A percentile compares a stretch with the other conserved stretches of the same genome.
phyloP scores from a whole-genome alignment of 148 eudicot genomes.

The Spergularia bocconei region DNA sequence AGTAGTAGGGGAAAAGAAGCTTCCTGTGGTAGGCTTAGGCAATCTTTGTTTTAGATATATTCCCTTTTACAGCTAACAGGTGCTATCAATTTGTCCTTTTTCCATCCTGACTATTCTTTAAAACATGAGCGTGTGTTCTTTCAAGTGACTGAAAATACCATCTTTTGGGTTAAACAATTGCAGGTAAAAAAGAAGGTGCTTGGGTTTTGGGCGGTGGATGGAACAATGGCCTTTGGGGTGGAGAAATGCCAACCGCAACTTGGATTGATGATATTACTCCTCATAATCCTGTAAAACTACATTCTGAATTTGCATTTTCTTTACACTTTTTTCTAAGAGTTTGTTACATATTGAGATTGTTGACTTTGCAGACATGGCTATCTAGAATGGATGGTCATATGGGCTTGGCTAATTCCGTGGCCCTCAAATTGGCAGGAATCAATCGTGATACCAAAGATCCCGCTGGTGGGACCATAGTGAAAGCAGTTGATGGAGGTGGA shows the following conservation, averaged over 20 bases:
- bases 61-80: not conserved
- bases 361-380: slow-evolving; percentile 67
- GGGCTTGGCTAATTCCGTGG: slow-evolving; percentile 90
- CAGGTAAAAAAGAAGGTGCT: slow-evolving; percentile 67
- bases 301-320: slow-evolving; percentile 1
- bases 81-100: too few species aligned
- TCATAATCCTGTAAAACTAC: slow-evolving; percentile 67
- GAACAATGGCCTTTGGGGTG: slow-evolving; percentile 96
- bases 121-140: not conserved
- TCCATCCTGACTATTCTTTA: not conserved
- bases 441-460: slow-evolving; percentile 61
- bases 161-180: slow-evolving; percentile 17
- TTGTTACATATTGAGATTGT: slow-evolving; percentile 5
- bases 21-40: not conserved
- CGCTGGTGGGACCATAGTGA: slow-evolving; percentile 63
- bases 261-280: slow-evolving; percentile 94
- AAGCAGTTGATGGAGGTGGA: slow-evolving; percentile 58
- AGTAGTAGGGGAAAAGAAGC: not conserved
- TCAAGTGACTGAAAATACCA: not conserved
- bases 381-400: slow-evolving; percentile 94
- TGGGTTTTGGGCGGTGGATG: slow-evolving; percentile 98
- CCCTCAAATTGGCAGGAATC: slow-evolving; percentile 73
- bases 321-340: not conserved
- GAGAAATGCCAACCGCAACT: slow-evolving; percentile 67
- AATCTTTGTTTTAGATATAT: not conserved